Evolutionary conservation across 2,329 filamentous ascomycete species (phyloP).

Genomic region (Tolypocladium ophioglossoides): DNA sequence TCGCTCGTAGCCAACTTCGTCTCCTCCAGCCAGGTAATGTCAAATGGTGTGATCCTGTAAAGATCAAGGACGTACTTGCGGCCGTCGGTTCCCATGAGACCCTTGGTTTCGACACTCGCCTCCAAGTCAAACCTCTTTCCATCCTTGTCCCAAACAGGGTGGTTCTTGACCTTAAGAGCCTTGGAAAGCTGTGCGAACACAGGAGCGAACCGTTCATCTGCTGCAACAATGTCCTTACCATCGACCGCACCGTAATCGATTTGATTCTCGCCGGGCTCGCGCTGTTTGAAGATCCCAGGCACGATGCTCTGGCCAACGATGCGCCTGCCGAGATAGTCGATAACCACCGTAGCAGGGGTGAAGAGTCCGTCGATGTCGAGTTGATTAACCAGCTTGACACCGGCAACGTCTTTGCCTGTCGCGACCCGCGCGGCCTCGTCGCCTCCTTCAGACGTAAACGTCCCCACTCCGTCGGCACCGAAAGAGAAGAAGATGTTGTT

Average conservation of each 20-base stretch:
- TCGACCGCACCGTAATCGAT: constrained; percentile 98
- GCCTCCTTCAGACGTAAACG: constrained; percentile 90
- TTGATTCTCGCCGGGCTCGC: constrained; percentile 93
- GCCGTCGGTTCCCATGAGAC: constrained; percentile 90
- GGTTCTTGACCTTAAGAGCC: constrained; percentile 82
- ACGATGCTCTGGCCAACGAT: constrained; percentile 97
- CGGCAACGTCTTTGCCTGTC: constrained; percentile 91
- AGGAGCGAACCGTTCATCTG: constrained; percentile 73
- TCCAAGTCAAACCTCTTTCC: constrained; percentile 82
- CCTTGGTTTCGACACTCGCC: constrained; percentile 95
- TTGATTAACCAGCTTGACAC: constrained; percentile 92
- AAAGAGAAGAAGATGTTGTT: constrained; percentile 99
- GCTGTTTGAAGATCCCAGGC: constrained; percentile 97
- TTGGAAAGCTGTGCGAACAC: constrained; percentile 88
- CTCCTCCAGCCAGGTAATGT: constrained; percentile 84
- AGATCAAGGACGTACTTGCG: constrained; percentile 96
- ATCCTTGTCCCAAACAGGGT: constrained; percentile 97
- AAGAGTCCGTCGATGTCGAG: constrained; percentile 91
- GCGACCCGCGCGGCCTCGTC: constrained; percentile 94
- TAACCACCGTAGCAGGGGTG: constrained; percentile 89
- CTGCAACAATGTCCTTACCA: constrained; percentile 88
- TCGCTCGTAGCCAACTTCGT: constrained; percentile 38
- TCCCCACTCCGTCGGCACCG: constrained; percentile 92
- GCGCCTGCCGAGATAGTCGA: constrained; percentile 94
- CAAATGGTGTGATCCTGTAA: constrained; percentile 87